Base-by-base conservation (phyloP, 1,284 basidiomycete species). In the Sanghuangporus sanghuang region DNA sequence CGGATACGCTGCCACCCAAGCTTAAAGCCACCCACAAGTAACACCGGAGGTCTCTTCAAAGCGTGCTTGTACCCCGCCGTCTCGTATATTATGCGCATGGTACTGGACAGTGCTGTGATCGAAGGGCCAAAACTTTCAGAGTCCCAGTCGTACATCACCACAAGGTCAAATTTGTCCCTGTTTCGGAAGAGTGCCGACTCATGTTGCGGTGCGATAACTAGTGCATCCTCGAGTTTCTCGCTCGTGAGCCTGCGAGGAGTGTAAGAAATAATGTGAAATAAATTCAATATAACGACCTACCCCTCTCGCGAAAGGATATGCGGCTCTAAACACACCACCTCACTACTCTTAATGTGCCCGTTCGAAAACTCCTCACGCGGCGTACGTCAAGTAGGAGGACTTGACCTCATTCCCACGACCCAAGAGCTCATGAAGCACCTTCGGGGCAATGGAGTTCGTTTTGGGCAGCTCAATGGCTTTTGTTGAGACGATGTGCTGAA, bases 241-340 rank as follows among this genome's bases (percentile, higher is more conserved):
- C 86, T 83, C 6, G 81, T 83, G 66, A 95, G 79, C 48, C 93
- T 95, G 71, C 53, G 27, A 63, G 14, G 46, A 38, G 18, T 18
- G 18, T 42, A 40, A 56, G 50, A 32, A 54, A 55, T 57, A 63
- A 12, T 23, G 46, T 48, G 52, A 58, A 12, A 46, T 50, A n/a
- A n/a, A 21, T 44, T 21, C 60, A 44, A 8, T 36, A 55, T 27
- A 55, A 16, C 36, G 16, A 79, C 87, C 75, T 73, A 94, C 92
- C 81, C 83, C 63, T 84, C 77, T 48, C 92, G 82, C 64, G 79
- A 72, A 40, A 96, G 78, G 2, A 95, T 83, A 1, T 84, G 83
- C 6, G 94, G 93, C 73, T 98, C 95, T 42, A 98, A 82, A 76
- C 94, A 96, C 2, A 95, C 87, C 0, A 90, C 81, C 18, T 87